Percentiles rank a stretch among this genome's conserved stretches.
Evolutionary conservation across 345 rosid genomes (phyloP).

Genomic region (Pelargonium nanum): DNA sequence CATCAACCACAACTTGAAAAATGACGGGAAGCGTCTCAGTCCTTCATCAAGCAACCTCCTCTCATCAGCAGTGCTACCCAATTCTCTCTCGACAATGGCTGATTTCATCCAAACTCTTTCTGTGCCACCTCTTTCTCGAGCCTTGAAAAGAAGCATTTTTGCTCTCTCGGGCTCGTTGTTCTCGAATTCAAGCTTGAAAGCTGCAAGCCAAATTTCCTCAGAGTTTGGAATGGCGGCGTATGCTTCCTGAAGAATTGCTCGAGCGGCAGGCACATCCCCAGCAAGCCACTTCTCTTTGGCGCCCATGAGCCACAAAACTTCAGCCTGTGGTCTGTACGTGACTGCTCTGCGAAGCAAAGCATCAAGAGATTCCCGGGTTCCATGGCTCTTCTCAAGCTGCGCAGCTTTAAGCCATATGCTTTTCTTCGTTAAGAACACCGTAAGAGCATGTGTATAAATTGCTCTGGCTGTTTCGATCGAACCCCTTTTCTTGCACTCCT

Average conservation of each 20-base stretch:
- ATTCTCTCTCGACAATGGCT: slow-evolving; percentile 85
- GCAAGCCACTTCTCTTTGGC: slow-evolving; percentile 99
- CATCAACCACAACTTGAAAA: slow-evolving; percentile 91
- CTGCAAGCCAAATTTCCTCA: slow-evolving; percentile 94
- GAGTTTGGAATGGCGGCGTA: slow-evolving; percentile 88
- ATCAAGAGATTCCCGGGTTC: slow-evolving; percentile 84
- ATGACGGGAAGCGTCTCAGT: slow-evolving; percentile 64
- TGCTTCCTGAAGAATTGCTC: slow-evolving; percentile 89
- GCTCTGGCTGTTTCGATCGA: slow-evolving; percentile 91
- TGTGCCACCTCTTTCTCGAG: slow-evolving; percentile 90
- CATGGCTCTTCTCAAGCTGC: slow-evolving; percentile 92
- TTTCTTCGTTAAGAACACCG: slow-evolving; percentile 83
- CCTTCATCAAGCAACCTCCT: slow-evolving; percentile 78
- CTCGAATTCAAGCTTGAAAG: slow-evolving; percentile 96
- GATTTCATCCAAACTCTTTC: slow-evolving; percentile 99
- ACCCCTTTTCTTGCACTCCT: slow-evolving; percentile 86
- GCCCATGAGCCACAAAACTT: slow-evolving; percentile 96
- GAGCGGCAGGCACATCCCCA: slow-evolving; percentile 87
- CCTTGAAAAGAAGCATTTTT: slow-evolving; percentile 81
- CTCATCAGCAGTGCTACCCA: slow-evolving; percentile 67
- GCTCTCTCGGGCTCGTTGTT: slow-evolving; percentile 95
- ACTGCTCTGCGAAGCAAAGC: slow-evolving; percentile 77
- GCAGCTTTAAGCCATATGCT: slow-evolving; percentile 94
- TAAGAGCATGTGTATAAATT: slow-evolving; percentile 73
- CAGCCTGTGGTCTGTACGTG: slow-evolving; percentile 82